phyloP scores from a whole-genome alignment of 495 filamentous ascomycete genomes.

The Podospora didyma region DNA sequence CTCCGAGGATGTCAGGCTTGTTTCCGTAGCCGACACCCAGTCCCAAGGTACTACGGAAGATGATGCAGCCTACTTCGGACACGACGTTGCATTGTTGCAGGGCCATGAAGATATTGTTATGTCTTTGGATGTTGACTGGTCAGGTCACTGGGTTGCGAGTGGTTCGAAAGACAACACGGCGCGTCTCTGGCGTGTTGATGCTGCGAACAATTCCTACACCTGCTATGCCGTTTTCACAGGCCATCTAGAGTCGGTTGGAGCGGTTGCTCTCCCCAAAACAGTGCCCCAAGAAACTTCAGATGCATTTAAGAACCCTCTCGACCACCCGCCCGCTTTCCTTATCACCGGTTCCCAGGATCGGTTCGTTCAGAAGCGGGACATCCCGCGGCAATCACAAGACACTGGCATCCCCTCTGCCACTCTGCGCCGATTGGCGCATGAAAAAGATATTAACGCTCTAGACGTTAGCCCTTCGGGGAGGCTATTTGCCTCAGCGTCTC shows the following conservation, averaged over 20 bases:
- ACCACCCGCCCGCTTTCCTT: conserved; percentile 76
- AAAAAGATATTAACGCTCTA: conserved; percentile 97
- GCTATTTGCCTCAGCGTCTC: conserved; percentile 90
- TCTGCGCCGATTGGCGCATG: conserved; percentile 90
- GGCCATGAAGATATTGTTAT: conserved; percentile 96
- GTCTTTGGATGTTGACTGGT: conserved; percentile 91
- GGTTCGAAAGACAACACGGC: conserved; percentile 96
- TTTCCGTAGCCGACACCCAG: conserved; percentile 50
- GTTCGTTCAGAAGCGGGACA: conserved; percentile 88
- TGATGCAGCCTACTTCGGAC: conserved; percentile 67
- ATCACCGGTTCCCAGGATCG: conserved; percentile 91
- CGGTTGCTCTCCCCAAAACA: conserved; percentile 73
- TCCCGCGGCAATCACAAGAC: conserved; percentile 44
- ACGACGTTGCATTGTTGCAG: conserved; percentile 77
- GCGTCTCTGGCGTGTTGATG: conserved; percentile 85
- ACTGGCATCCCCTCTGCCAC: conserved; percentile 38
- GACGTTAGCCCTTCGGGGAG: conserved; percentile 65
- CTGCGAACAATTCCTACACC: conserved; percentile 64
- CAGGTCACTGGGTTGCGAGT: conserved; percentile 92
- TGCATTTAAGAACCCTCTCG: conserved; percentile 61
- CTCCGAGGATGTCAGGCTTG: conserved; percentile 84
- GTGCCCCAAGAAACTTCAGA: conserved; percentile 60
- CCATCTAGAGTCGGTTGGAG: conserved; percentile 93
- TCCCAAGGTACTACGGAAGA: conserved; percentile 24
- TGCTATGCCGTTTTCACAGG: conserved; percentile 81